phyloP scores from a whole-genome alignment of 305 asterid genomes.

The Fraxinus albicans region DNA sequence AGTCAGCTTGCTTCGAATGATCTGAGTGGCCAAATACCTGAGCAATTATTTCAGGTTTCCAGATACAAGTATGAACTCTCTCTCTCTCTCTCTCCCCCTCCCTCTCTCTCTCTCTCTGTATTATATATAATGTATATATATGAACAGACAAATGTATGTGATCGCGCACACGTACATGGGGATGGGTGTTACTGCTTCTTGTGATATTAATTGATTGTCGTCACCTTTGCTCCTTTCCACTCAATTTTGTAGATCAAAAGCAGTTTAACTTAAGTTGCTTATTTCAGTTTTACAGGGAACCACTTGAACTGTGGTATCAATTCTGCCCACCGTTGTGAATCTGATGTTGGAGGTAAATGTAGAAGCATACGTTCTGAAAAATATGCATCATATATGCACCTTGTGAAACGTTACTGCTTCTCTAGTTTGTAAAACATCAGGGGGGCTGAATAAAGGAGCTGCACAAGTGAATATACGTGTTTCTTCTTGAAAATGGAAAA shows the following conservation, averaged over 20 bases:
- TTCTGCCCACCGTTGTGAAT: conserved; percentile 46
- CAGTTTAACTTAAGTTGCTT: conserved; percentile 27
- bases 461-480: background rate
- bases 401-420: background rate
- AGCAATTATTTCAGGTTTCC: conserved; percentile 59
- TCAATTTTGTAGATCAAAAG: conserved; percentile 2
- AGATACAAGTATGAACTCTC: conserved; percentile 59
- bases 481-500: conserved; percentile 1
- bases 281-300: conserved; percentile 85
- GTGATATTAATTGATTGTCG: background rate
- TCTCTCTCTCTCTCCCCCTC: background rate
- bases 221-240: background rate
- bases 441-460: background rate
- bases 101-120: background rate
- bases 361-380: background rate
- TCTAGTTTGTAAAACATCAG: background rate
- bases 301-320: conserved; percentile 63
- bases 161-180: background rate
- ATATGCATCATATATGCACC: background rate
- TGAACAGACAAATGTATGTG: background rate
- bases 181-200: background rate
- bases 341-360: conserved; percentile 56
- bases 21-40: conserved; percentile 68
- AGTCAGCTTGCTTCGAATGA: conserved; percentile 80
- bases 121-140: background rate